A percentile compares a stretch with the other conserved stretches of the same genome.
Conservation (phyloP, 768 basidiomycete species). For the Dentipellis sp. region DNA sequence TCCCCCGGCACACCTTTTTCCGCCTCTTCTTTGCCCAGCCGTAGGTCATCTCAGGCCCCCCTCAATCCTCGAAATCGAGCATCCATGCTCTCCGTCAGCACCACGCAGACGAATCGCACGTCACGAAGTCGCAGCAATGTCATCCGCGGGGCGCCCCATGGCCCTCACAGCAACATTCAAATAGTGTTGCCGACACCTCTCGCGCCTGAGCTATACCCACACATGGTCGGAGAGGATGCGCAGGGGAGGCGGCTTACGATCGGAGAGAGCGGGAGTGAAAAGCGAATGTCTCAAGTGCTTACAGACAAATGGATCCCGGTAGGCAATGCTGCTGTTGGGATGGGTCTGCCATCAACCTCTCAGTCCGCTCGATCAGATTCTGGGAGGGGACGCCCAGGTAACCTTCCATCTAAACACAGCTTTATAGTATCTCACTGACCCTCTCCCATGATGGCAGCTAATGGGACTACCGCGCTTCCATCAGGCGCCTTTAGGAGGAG, state of each 20-base stretch:
- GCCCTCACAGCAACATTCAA: conserved; percentile 49
- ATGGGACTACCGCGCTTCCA: not conserved
- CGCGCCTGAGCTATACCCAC: conserved; percentile 26
- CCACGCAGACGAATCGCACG: conserved; percentile 7
- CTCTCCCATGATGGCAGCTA: not conserved
- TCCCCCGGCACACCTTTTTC: not conserved
- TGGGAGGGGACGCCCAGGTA: not conserved
- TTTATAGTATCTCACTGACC: not conserved
- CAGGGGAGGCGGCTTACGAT: not conserved
- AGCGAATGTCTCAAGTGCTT: conserved; percentile 3
- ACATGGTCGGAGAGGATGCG: not conserved
- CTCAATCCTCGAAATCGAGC: not conserved
- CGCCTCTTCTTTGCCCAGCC: not conserved
- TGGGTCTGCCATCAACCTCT: no score
- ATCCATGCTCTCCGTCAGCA: conserved; percentile 1
- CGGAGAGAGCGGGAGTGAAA: not conserved
- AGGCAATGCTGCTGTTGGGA: not conserved
- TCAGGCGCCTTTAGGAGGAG: conserved; percentile 1
- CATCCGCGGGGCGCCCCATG: conserved; percentile 53
- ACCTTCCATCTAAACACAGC: no score
- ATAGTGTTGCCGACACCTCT: conserved; percentile 64
- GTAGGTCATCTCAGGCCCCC: not conserved
- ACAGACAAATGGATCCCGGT: conserved; percentile 11
- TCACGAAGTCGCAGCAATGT: conserved; percentile 12
- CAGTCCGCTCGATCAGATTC: no score